These are phyloP conservation scores for Eucommia ulmoides DNA, from an alignment of 257 asterid species.

Conservation along the genomic window DNA sequence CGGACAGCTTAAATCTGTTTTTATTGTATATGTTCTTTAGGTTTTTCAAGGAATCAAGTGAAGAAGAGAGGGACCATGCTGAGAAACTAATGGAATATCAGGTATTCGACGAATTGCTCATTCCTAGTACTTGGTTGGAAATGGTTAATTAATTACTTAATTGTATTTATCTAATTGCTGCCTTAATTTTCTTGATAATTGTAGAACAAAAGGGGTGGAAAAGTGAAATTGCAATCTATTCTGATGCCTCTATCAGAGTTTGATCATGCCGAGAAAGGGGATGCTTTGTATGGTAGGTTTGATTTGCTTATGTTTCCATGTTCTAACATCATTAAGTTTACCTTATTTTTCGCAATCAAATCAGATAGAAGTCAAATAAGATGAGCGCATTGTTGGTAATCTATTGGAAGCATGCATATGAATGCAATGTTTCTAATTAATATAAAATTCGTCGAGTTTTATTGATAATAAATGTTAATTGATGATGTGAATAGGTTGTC, in stretches of 20 bases:
- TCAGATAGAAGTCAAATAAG: too few relatives aligned
- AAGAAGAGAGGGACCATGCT: conserved; percentile 54
- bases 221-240: conserved; percentile 17
- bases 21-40: conserved; percentile 8
- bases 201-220: conserved; percentile 24
- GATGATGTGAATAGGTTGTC: background rate
- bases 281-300: conserved; percentile 15
- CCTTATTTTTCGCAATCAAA: too few relatives aligned
- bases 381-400: too few relatives aligned
- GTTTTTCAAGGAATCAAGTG: conserved; percentile 50
- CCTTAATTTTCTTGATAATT: background rate
- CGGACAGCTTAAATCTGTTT: background rate
- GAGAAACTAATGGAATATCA: conserved; percentile 56
- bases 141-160: too few relatives aligned
- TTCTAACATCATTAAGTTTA: too few relatives aligned
- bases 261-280: conserved; percentile 20
- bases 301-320: too few relatives aligned
- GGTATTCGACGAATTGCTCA: conserved; percentile 18
- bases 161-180: too few relatives aligned
- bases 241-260: conserved; percentile 17
- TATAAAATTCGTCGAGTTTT: too few relatives aligned
- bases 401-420: background rate
- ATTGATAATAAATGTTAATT: too few relatives aligned
- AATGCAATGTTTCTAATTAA: too few relatives aligned
- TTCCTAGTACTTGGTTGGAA: too few relatives aligned